Evolutionary conservation across 768 basidiomycete genomes (phyloP).

Genomic region (Xerocomus spinulosus): DNA sequence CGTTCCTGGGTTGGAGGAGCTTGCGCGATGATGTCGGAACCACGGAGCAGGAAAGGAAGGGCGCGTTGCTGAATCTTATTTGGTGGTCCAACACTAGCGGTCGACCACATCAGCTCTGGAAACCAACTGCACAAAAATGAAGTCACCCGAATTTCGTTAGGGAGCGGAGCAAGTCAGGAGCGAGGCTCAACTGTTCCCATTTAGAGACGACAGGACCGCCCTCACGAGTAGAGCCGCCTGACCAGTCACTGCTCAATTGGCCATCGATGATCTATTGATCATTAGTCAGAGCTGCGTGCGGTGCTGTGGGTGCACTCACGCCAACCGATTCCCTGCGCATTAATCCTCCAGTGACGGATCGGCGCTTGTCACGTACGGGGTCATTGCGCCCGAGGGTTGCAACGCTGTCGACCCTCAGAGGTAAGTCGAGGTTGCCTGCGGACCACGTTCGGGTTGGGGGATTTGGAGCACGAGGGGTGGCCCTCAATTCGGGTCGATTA

Average conservation of each 20-base stretch:
- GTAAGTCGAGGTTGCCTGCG: conserved; percentile 72
- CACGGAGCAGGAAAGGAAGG: conserved; percentile 88
- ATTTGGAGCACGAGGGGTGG: conserved; percentile 57
- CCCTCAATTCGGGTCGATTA: conserved; percentile 59
- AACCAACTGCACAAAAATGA: conserved; percentile 2
- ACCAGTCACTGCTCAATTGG: conserved; percentile 54
- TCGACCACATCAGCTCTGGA: conserved; percentile 11
- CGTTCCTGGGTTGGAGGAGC: conserved; percentile 98
- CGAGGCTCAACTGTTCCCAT: conserved; percentile 90
- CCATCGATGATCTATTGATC: conserved; percentile 48
- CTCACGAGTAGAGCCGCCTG: conserved; percentile 55
- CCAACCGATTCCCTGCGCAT: conserved; percentile 72
- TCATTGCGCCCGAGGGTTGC: conserved; percentile 35
- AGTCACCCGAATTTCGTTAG: conserved; percentile 91
- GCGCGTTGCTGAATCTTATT: conserved; percentile 99
- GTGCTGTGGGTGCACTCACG: conserved; percentile 40
- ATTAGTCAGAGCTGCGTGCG: conserved; percentile 12
- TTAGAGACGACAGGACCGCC: conserved; percentile 82
- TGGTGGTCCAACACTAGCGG: conserved; percentile 85
- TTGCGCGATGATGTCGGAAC: conserved; percentile 96
- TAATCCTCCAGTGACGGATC: conserved; percentile 60
- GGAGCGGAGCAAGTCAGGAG: conserved; percentile 83
- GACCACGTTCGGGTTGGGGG: conserved; percentile 83
- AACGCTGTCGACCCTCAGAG: conserved; percentile 49
- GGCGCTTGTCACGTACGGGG: conserved; percentile 61